phyloP scores from a whole-genome alignment of 2,329 filamentous ascomycete genomes.

The Verticillium dahliae region DNA sequence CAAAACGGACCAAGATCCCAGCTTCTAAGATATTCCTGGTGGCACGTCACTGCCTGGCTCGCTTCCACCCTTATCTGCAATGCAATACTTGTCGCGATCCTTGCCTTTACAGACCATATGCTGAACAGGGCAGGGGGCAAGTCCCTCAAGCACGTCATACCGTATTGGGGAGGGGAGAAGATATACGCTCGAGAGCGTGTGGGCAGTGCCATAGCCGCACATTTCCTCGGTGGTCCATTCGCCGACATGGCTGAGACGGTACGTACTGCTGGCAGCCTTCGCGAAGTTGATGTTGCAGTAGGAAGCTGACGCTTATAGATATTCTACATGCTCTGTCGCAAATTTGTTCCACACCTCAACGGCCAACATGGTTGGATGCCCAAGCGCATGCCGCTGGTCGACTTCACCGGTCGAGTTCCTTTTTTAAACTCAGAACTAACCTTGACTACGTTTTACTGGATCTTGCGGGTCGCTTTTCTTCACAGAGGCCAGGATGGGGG shows the following conservation, averaged over 20 bases:
- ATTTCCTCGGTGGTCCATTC: neutral
- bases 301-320: neutral
- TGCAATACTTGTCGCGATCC: neutral
- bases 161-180: neutral
- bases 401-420: neutral
- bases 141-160: conserved; percentile 1
- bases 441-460: neutral
- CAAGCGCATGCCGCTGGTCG: neutral
- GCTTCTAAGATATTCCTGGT: neutral
- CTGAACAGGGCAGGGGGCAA: neutral
- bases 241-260: neutral
- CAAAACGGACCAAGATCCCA: neutral
- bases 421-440: neutral
- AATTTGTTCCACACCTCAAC: neutral
- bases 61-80: neutral
- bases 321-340: neutral
- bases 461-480: neutral
- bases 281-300: neutral
- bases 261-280: neutral
- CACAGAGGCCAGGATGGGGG: neutral
- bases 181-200: neutral
- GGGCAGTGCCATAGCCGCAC: neutral
- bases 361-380: neutral
- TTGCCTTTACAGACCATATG: neutral
- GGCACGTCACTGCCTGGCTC: neutral